Evolutionary conservation across 768 basidiomycete genomes (phyloP).

Genomic region (Hygrophorus pudorinus): DNA sequence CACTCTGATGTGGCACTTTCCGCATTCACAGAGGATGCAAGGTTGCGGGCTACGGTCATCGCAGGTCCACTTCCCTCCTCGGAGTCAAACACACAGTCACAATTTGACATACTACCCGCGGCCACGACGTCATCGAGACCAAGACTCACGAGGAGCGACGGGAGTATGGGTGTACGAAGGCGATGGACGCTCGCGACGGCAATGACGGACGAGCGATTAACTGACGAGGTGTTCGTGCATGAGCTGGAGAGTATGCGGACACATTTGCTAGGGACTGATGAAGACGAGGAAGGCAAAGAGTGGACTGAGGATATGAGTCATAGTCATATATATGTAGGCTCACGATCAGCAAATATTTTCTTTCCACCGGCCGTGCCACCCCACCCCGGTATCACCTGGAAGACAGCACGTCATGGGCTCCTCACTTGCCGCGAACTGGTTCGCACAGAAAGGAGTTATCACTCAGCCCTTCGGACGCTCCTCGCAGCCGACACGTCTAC

Average conservation of each 20-base stretch:
- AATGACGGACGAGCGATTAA: conserved; percentile 28
- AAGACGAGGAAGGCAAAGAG: not conserved
- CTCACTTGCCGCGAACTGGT: conserved; percentile 20
- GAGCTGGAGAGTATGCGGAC: conserved; percentile 18
- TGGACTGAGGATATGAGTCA: not conserved
- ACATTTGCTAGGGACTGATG: conserved; percentile 4
- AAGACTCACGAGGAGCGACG: too few relatives aligned
- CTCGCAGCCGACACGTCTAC: conserved; percentile 12
- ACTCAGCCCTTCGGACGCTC: conserved; percentile 9
- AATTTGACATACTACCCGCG: not conserved
- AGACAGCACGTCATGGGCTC: conserved; percentile 16
- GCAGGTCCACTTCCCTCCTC: too few relatives aligned
- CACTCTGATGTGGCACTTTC: not conserved
- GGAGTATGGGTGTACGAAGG: not conserved
- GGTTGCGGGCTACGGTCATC: too few relatives aligned
- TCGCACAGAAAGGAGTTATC: conserved; percentile 14
- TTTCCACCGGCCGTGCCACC: not conserved
- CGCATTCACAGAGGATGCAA: too few relatives aligned
- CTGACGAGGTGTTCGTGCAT: conserved; percentile 27
- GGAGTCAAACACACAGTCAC: too few relatives aligned
- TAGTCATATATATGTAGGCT: not conserved
- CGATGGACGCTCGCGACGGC: conserved; percentile 24
- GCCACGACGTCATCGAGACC: not conserved
- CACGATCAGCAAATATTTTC: not conserved
- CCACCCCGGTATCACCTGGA: not conserved